Base-by-base conservation (phyloP, 495 filamentous ascomycete species). In the Aspergillus sclerotioniger region DNA sequence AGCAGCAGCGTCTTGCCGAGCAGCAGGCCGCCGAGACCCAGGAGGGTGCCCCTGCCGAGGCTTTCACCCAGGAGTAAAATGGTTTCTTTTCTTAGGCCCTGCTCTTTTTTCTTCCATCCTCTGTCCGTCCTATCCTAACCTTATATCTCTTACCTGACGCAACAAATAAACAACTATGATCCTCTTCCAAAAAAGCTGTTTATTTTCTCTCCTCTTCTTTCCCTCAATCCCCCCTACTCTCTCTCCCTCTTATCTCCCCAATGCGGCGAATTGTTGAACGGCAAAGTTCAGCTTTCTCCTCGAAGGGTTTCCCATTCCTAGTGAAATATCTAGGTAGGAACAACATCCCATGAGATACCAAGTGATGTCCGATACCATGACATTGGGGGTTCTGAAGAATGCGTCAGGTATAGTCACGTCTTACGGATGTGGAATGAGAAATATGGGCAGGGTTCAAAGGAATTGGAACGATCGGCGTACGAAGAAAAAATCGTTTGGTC, bases 1-100 rank as follows among this genome's bases (percentile, higher is more conserved):
- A 95, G 80, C 80, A 85, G 79, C 82, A 84, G 74, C 78, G 84
- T 68, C 71, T 79, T 56, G 76, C 81, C 49, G 84, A 87, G 68
- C 82, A 87, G 76, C 77, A 82, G 72, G 79, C 82, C 53, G 73
- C 74, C 12, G 74, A 75, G 62, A 70, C 67, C 33, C 67, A 72
- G 66, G 76, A 80, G 62, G 74, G 74, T 76, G 68, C 67, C 51
- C 54, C 54, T 61, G 65, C 73, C 32, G 75, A 76, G 74, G 61
- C 59, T 66, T 79, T 67, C 63, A 66, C 69, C 57, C 75, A 79
- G 74, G 76, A 79, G 72, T 79, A 75, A 78, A 50, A 50, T 49
- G 6, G 29, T 50, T 50, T 29, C 31, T 29, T 32, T 13, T 47
- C 31, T 25, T 54, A 68, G 64, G 66, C 63, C 64, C 61, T 63